phyloP scores from a whole-genome alignment of 2,329 filamentous ascomycete genomes.

The Aspergillus puulaauensis region DNA sequence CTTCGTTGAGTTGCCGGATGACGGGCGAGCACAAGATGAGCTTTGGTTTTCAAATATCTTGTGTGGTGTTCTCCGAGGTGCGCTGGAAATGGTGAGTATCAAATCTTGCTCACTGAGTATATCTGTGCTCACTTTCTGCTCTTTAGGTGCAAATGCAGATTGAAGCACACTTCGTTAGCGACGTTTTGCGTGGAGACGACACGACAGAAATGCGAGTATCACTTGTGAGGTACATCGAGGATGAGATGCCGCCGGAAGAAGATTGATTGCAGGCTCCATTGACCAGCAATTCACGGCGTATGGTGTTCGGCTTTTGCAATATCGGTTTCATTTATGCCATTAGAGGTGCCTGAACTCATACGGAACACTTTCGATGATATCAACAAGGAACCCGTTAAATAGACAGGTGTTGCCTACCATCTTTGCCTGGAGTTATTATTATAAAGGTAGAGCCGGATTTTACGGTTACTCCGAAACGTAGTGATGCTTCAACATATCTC shows the following conservation, averaged over 20 bases:
- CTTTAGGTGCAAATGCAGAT: slow-evolving; percentile 88
- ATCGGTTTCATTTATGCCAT: slow-evolving; percentile 3
- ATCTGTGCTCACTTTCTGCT: slow-evolving; percentile 3
- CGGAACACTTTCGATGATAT: background rate
- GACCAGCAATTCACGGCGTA: slow-evolving; percentile 17
- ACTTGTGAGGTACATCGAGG: slow-evolving; percentile 90
- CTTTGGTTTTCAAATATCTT: slow-evolving; percentile 98
- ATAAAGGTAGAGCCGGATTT: background rate
- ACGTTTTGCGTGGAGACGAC: slow-evolving; percentile 88
- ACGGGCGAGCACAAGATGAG: slow-evolving; percentile 92
- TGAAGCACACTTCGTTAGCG: slow-evolving; percentile 93
- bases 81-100: slow-evolving; percentile 81
- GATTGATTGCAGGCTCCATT: slow-evolving; percentile 58
- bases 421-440: background rate
- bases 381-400: background rate
- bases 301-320: slow-evolving; percentile 24
- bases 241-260: slow-evolving; percentile 94
- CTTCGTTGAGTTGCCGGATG: slow-evolving; percentile 95
- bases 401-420: background rate
- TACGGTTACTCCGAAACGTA: background rate
- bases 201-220: slow-evolving; percentile 96
- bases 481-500: background rate
- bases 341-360: background rate
- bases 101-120: background rate
- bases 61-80: slow-evolving; percentile 85